These are phyloP conservation scores for Rasamsonia emersonii DNA, from an alignment of 2,329 filamentous ascomycete genomes.

Conservation along the genomic window DNA sequence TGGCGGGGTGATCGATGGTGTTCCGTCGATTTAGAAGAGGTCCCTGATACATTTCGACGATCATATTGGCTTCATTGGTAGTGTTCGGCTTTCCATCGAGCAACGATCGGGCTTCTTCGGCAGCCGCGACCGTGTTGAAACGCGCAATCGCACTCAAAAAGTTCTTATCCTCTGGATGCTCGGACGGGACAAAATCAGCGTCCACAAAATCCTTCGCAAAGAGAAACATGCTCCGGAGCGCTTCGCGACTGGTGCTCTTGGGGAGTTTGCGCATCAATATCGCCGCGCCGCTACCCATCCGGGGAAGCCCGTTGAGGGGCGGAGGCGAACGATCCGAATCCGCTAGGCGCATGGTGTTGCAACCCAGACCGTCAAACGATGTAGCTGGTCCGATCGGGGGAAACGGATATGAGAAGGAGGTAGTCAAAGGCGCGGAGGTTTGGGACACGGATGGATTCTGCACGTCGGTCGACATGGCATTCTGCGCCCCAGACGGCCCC, in stretches of 20 bases:
- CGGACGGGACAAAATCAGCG: conserved; percentile 47
- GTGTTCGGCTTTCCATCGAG: conserved; percentile 56
- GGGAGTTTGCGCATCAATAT: conserved; percentile 54
- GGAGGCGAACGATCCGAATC: conserved; percentile 28
- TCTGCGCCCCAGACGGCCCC: conserved; percentile 29
- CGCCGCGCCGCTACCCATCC: conserved; percentile 24
- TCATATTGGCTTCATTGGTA: conserved; percentile 51
- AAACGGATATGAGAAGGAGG: conserved; percentile 29
- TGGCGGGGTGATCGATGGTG: conserved; percentile 44
- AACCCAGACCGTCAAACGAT: conserved; percentile 25
- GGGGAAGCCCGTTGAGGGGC: conserved; percentile 26
- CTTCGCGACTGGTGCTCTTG: conserved; percentile 49
- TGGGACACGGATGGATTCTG: conserved; percentile 31
- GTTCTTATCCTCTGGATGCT: conserved; percentile 48
- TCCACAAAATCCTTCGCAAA: conserved; percentile 56
- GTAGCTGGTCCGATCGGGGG: conserved; percentile 29
- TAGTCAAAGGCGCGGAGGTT: conserved; percentile 23
- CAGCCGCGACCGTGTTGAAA: conserved; percentile 49
- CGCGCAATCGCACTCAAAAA: conserved; percentile 51
- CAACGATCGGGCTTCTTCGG: conserved; percentile 50
- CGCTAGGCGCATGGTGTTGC: conserved; percentile 25
- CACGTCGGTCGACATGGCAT: conserved; percentile 37
- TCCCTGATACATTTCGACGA: conserved; percentile 45
- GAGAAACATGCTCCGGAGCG: conserved; percentile 55
- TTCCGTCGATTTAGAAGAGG: conserved; percentile 36